These are phyloP conservation scores for Hortiboletus rubellus DNA, from an alignment of 1,284 basidiomycete species.

Conservation along the genomic window DNA sequence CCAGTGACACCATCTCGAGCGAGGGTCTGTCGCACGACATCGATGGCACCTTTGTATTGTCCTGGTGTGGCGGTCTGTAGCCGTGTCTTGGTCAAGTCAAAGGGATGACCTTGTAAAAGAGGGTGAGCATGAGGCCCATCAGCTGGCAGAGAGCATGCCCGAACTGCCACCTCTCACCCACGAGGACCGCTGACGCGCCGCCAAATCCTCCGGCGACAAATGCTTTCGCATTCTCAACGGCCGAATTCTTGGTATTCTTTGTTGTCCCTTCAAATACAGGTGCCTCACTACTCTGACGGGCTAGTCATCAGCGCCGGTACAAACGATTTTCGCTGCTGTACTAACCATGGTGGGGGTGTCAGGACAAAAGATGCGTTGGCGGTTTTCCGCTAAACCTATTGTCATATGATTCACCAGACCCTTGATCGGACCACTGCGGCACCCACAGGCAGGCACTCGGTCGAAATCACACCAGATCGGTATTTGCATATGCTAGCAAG, in stretches of 20 bases:
- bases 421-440: too few relatives aligned
- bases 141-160: not conserved
- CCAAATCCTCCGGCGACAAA: constrained; percentile 93
- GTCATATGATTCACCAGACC: constrained; percentile 23
- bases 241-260: constrained; percentile 40
- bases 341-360: constrained; percentile 30
- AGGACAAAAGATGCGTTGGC: constrained; percentile 8
- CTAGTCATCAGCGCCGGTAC: constrained; percentile 10
- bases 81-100: constrained; percentile 96
- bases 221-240: constrained; percentile 70
- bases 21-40: constrained; percentile 90
- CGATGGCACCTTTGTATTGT: constrained; percentile 88
- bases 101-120: constrained; percentile 79
- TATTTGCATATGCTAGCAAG: constrained; percentile 8
- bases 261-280: constrained; percentile 19
- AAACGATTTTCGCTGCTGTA: constrained; percentile 1
- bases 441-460: not conserved
- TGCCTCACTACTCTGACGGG: constrained; percentile 27
- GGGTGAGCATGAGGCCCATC: constrained; percentile 8
- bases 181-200: constrained; percentile 83
- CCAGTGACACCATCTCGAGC: constrained; percentile 88
- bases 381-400: not conserved
- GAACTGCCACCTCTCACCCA: constrained; percentile 60
- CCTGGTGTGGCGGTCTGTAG: constrained; percentile 93
- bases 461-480: not conserved